Evolutionary conservation across 2,329 filamentous ascomycete species (phyloP), one percentile per base, ranked within the genome.

Genomic region (Neopestalotiopsis sp.): DNA sequence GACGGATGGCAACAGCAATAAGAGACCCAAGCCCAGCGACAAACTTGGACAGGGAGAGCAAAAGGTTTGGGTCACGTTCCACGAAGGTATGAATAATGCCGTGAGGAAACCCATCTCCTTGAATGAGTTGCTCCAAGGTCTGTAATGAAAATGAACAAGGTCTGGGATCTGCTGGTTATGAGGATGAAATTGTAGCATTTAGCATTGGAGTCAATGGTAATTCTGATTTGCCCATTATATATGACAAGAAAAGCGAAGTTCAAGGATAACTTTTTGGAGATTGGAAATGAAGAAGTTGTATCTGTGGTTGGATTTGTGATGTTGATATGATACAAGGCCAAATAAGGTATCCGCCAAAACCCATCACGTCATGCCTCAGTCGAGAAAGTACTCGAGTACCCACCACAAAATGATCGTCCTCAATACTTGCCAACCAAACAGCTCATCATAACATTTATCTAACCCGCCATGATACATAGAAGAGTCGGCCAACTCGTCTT

Each of bases 71-170:
- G 88, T 94, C 42, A 92, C 87, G 63, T 94, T 89, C 77, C 89
- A 94, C 74, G 92, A 94, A 79, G 92, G 92, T 0, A 92, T 91
- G 76, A 92, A 90, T 30, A 94, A 94, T 83, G 92, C 92, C 20
- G 92, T 94, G 49, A 85, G 91, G 76, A 94, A 94, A 77, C 90
- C 91, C 0, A 87, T 94, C 71, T 90, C 90, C 24, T 79, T 94
- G 79, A 86, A 87, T 70, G 92, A 94, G 77, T 81, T 95, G 72
- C 84, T 94, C 80, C 83, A 83, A 68, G 88, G 86, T 2, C 73
- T 91, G 69, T 90, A 56, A 69, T 49, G 49, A 77, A 69, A 68
- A 69, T 49, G 34, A 77, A 70, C 68, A 64, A 66, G 12, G 49
- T 32, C 9, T 42, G 24, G 61, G 53, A 13, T 63, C 38, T 30